Evolutionary conservation across 208 protist genomes (phyloP), one percentile per base, ranked within the genome.

Genomic region (Acanthamoeba castellanii): DNA sequence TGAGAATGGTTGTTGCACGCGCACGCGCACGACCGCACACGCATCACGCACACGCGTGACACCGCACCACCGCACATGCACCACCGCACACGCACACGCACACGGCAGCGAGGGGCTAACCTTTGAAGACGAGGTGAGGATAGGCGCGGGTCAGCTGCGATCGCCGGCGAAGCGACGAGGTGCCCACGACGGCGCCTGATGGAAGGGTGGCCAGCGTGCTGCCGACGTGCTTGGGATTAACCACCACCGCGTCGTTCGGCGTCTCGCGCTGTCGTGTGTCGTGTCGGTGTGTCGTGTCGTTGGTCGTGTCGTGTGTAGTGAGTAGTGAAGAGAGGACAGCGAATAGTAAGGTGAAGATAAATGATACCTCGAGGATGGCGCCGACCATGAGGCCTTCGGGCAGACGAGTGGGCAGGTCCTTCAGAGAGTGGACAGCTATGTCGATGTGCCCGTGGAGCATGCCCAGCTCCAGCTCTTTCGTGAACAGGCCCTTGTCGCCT

Each of bases 401-500:
- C 16, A 96, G 95, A 25, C 52, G 34, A 14, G 95, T 96, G 32
- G 92, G 95, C 1, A 96, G 68, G 37, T 96, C 95, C 85, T 96
- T 96, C 14, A 96, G 92, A 6, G 95, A 96, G 59, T 96, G 95
- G 37, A 96, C 95, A 50, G 68, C 92, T 25, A 96, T 3, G 78
- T 95, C 95, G 82, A 95, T 72, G 42, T 94, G 34, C 14, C 82
- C 82, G 50, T 45, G 34, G 30, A 96, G 72, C 59, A 96, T 81
- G 13, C 55, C 93, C 14, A 90, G 92, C 74, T 96, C 95, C 78
- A 96, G 84, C 59, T 96, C 95, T 52, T 92, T 92, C 0, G 95
- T 96, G 93, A 96, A 96, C 87, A 96, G 93, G 5, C 95, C 92
- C 78, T 95, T 96, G 81, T 91, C 95, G 55, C 93, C 92, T 93